Conservation (phyloP, 2,329 filamentous ascomycete species). For the Cordyceps cicadae region DNA sequence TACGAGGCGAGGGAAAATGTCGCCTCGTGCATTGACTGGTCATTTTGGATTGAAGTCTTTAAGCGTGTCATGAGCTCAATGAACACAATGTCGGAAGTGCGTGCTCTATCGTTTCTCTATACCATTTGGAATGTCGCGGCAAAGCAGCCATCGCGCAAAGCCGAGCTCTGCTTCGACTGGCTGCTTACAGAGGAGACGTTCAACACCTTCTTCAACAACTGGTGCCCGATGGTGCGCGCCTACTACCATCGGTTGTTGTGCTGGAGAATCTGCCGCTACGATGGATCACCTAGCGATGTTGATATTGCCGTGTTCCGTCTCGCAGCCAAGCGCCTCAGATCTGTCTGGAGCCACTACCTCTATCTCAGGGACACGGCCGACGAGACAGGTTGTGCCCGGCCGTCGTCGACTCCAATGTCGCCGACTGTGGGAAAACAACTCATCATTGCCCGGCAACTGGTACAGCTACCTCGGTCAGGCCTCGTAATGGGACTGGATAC, state of each 20-base stretch:
- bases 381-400: constrained; percentile 41
- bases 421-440: constrained; percentile 80
- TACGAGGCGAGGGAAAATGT: constrained; percentile 34
- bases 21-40: constrained; percentile 57
- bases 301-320: constrained; percentile 63
- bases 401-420: constrained; percentile 73
- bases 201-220: constrained; percentile 78
- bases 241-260: constrained; percentile 88
- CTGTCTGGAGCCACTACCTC: constrained; percentile 71
- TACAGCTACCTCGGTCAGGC: constrained; percentile 38
- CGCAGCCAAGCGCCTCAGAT: constrained; percentile 59
- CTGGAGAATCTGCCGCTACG: constrained; percentile 77
- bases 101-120: constrained; percentile 74
- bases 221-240: constrained; percentile 90
- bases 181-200: constrained; percentile 68
- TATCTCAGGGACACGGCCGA: constrained; percentile 64
- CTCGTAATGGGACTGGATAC: constrained; percentile 44
- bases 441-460: constrained; percentile 78
- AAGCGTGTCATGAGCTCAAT: constrained; percentile 71
- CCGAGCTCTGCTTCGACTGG: constrained; percentile 63
- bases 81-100: constrained; percentile 84
- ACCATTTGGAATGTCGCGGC: constrained; percentile 68
- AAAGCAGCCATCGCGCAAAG: constrained; percentile 58
- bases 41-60: constrained; percentile 78
- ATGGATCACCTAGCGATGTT: constrained; percentile 54